These are phyloP conservation scores for Coix lacrymajobi DNA, from an alignment of 176 grass and related monocot genomes.

Conservation along the genomic window DNA sequence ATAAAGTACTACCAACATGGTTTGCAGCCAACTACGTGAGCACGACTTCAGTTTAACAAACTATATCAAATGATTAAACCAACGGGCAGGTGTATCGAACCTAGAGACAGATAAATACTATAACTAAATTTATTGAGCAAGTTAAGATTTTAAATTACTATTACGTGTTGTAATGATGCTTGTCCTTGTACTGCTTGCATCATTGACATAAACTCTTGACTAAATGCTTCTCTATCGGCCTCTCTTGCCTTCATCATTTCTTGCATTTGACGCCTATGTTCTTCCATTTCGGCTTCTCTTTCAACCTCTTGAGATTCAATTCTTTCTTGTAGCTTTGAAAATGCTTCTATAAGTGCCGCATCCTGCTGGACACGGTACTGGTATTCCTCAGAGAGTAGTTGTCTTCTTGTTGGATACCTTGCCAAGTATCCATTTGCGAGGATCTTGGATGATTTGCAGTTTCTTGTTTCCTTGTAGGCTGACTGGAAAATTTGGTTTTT, in stretches of 20 bases:
- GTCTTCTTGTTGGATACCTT: neutral
- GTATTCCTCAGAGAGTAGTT: neutral
- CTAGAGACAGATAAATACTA: too few relatives aligned
- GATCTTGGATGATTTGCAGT: neutral
- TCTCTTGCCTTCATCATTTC: neutral
- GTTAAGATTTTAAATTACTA: neutral
- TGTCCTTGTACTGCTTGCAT: neutral
- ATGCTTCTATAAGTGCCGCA: neutral
- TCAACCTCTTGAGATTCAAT: neutral
- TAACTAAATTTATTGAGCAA: neutral
- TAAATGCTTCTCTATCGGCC: neutral
- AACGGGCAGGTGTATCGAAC: too few relatives aligned
- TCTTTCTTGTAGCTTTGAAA: neutral
- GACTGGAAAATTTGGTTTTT: neutral
- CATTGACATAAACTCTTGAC: neutral
- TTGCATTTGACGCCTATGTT: neutral
- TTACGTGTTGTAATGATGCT: neutral
- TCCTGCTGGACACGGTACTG: neutral
- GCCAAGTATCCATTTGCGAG: neutral
- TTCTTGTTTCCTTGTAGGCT: neutral
- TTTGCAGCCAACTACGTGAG: neutral
- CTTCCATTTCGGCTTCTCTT: neutral
- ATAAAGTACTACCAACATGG: too few relatives aligned
- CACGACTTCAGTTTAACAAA: neutral
- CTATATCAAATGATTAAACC: too few relatives aligned